These are phyloP conservation scores for Phaeosphaeriaceae sp. DNA, from an alignment of 2,329 filamentous ascomycete genomes.

Conservation along the genomic window DNA sequence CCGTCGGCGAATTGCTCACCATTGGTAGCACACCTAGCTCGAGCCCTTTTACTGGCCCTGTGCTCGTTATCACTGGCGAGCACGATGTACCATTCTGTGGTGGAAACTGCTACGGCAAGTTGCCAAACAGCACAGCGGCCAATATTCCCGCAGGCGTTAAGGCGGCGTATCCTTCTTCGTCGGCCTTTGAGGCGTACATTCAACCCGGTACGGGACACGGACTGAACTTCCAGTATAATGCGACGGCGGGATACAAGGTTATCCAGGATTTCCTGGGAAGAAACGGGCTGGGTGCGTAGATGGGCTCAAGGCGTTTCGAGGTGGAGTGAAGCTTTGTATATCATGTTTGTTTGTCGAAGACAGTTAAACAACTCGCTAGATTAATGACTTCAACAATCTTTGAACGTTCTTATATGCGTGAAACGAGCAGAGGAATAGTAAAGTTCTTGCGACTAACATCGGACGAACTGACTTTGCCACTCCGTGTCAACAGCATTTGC, in stretches of 20 bases:
- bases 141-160: constrained; percentile 56
- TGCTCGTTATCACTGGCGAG: constrained; percentile 65
- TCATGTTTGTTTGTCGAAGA: background rate
- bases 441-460: no score
- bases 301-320: background rate
- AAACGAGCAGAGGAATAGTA: no score
- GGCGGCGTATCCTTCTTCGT: constrained; percentile 54
- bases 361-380: background rate
- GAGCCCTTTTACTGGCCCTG: constrained; percentile 60
- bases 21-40: constrained; percentile 51
- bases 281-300: constrained; percentile 28
- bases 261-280: constrained; percentile 45
- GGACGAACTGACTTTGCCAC: no score
- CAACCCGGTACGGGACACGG: constrained; percentile 56
- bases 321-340: background rate
- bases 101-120: constrained; percentile 59
- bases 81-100: constrained; percentile 66
- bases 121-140: constrained; percentile 49
- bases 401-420: background rate
- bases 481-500: no score
- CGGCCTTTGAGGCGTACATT: constrained; percentile 60
- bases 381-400: background rate
- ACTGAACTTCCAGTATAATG: constrained; percentile 58
- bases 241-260: constrained; percentile 49
- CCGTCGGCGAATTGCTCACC: constrained; percentile 66